Evolutionary conservation across 495 filamentous ascomycete genomes (phyloP).

Genomic region (Corynascus novoguineensis): DNA sequence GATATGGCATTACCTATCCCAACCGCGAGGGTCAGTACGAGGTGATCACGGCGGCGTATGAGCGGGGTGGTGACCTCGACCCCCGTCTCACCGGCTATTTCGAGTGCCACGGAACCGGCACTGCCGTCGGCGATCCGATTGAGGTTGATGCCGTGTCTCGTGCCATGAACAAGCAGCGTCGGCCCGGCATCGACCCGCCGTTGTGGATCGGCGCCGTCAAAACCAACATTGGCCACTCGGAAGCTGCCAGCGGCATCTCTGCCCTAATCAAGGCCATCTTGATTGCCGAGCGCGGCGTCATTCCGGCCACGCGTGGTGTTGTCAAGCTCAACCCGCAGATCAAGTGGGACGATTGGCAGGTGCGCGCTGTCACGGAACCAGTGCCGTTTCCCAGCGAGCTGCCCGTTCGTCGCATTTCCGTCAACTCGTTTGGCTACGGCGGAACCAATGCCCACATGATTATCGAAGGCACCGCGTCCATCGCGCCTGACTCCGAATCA

Average conservation of each 20-base stretch:
- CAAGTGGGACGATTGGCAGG: slow-evolving; percentile 21
- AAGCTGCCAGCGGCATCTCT: slow-evolving; percentile 45
- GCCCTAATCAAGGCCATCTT: slow-evolving; percentile 48
- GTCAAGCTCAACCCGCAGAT: slow-evolving; percentile 42
- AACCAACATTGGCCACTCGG: slow-evolving; percentile 45
- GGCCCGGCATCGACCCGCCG: neutral
- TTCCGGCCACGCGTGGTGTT: slow-evolving; percentile 35
- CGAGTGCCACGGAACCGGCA: slow-evolving; percentile 34
- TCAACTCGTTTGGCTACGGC: slow-evolving; percentile 40
- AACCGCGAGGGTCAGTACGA: slow-evolving; percentile 44
- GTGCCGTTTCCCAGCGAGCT: slow-evolving; percentile 23
- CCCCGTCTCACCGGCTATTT: slow-evolving; percentile 40
- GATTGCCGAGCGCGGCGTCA: slow-evolving; percentile 42
- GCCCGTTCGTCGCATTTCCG: slow-evolving; percentile 23
- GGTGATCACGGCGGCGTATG: slow-evolving; percentile 46
- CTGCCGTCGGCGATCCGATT: slow-evolving; percentile 33
- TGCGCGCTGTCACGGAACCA: slow-evolving; percentile 23
- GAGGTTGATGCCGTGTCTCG: slow-evolving; percentile 21
- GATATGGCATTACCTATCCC: slow-evolving; percentile 46
- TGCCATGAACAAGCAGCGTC: neutral
- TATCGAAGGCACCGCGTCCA: slow-evolving; percentile 12
- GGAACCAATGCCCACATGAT: slow-evolving; percentile 39
- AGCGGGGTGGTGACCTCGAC: slow-evolving; percentile 36
- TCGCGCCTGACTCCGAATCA: slow-evolving; percentile 2
- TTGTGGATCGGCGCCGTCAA: slow-evolving; percentile 37